phyloP scores from a whole-genome alignment of 257 asterid genomes.

The Lycium ferocissimum region DNA sequence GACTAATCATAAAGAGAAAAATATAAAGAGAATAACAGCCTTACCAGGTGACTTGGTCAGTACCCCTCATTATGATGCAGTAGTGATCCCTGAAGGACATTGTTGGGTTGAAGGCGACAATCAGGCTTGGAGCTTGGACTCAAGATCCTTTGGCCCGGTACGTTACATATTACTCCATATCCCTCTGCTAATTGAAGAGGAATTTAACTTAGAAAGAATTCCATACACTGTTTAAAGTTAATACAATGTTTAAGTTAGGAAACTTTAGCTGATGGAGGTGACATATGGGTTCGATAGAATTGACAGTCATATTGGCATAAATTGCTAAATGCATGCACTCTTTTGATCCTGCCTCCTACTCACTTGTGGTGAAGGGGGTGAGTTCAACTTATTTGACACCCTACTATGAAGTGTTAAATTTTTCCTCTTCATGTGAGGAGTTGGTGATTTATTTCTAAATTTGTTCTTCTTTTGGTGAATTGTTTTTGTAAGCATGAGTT shows the following conservation, averaged over 20 bases:
- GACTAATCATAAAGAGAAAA: constrained; percentile 59
- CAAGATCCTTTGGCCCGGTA: constrained; percentile 88
- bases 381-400: not conserved
- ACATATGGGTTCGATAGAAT: not conserved
- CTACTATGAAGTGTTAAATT: not conserved
- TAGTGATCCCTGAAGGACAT: constrained; percentile 82
- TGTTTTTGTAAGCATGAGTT: not conserved
- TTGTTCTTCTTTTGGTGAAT: not conserved
- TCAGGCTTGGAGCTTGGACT: constrained; percentile 71
- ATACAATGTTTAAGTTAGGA: not conserved
- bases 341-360: not conserved
- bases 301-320: not conserved
- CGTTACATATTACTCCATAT: constrained; percentile 23
- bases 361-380: constrained; percentile 14
- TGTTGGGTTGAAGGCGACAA: constrained; percentile 98
- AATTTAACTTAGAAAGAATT: not conserved
- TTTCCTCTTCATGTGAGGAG: not conserved
- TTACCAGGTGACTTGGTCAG: constrained; percentile 86
- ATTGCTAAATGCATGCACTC: not conserved
- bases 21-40: constrained; percentile 78
- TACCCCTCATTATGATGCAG: constrained; percentile 51
- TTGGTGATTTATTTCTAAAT: not conserved
- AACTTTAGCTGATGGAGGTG: constrained; percentile 14
- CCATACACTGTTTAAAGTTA: not conserved
- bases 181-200: not conserved